A percentile compares a stretch with the other conserved stretches of the same genome.
phyloP scores from a whole-genome alignment of 1,284 basidiomycete genomes.

The Polyporus tsugae region DNA sequence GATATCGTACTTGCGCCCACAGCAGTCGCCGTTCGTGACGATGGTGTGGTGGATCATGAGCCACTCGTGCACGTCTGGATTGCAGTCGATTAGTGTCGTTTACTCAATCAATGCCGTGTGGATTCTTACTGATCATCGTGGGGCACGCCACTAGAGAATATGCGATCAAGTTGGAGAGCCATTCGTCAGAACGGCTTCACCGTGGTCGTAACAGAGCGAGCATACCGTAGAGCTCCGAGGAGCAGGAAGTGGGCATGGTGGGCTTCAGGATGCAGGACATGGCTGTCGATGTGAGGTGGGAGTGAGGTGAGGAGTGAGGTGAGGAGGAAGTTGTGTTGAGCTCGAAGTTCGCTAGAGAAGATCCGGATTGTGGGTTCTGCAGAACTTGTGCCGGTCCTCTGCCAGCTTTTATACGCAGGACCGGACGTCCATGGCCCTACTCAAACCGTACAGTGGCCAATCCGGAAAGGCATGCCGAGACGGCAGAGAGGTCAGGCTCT shows the following conservation, averaged over 20 bases:
- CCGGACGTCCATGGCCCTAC: not conserved
- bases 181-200: not conserved
- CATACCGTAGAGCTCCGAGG: slow-evolving; percentile 2
- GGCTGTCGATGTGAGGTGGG: not conserved
- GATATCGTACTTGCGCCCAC: not conserved
- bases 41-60: slow-evolving; percentile 4
- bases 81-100: not conserved
- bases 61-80: slow-evolving; percentile 1
- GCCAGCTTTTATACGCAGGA: not conserved
- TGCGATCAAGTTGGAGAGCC: not conserved
- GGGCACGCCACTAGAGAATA: not conserved
- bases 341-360: not conserved
- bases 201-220: not conserved
- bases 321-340: not conserved
- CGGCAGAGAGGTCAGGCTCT: not conserved
- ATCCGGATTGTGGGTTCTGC: not conserved
- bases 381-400: not conserved
- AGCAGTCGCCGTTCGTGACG: not conserved
- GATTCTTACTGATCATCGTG: not conserved
- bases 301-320: not conserved
- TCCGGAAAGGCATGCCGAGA: not conserved
- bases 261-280: slow-evolving; percentile 5
- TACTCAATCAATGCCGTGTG: not conserved
- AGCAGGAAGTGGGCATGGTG: slow-evolving; percentile 6
- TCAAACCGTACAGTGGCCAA: not conserved